Percentiles rank a stretch among this genome's conserved stretches.
These are phyloP conservation scores for Trichomonascus vanleenenianus DNA, from an alignment of 805 yeast species.

Conservation along the genomic window DNA sequence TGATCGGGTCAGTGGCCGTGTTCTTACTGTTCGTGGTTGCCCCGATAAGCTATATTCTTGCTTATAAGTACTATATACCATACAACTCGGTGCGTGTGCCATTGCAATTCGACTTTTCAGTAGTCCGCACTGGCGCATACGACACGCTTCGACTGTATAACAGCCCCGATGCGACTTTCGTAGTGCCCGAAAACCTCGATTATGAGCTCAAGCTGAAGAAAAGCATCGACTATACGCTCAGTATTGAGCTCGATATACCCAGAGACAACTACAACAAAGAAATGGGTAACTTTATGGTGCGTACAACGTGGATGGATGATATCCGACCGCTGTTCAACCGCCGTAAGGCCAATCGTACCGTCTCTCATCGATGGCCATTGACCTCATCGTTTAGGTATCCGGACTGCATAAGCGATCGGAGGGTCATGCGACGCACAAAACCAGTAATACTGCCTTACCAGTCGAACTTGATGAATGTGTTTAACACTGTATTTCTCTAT, in stretches of 20 bases:
- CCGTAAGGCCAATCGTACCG: background rate
- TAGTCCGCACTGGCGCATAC: conserved; percentile 11
- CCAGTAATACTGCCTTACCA: conserved; percentile 28
- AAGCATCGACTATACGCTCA: conserved; percentile 21
- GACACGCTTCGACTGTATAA: conserved; percentile 1
- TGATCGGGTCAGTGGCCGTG: conserved; percentile 10
- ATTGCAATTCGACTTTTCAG: conserved; percentile 17
- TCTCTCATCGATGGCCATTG: background rate
- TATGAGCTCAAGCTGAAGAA: conserved; percentile 9
- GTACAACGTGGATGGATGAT: conserved; percentile 16
- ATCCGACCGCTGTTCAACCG: background rate
- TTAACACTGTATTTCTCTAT: conserved; percentile 22
- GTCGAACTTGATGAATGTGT: conserved; percentile 21
- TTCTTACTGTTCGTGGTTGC: conserved; percentile 14
- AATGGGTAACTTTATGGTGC: conserved; percentile 29
- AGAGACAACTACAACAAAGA: conserved; percentile 23
- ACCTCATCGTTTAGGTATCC: conserved; percentile 1
- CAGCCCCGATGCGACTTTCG: conserved; percentile 6
- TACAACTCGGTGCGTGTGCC: conserved; percentile 10
- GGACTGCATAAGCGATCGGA: background rate
- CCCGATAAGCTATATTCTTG: conserved; percentile 13
- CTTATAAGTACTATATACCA: conserved; percentile 20
- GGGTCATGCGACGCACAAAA: conserved; percentile 3
- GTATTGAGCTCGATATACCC: conserved; percentile 25
- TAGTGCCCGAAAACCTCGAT: conserved; percentile 1